These are phyloP conservation scores for Podila epigama DNA, from an alignment of 192 early-diverging fungal species.

Conservation along the genomic window DNA sequence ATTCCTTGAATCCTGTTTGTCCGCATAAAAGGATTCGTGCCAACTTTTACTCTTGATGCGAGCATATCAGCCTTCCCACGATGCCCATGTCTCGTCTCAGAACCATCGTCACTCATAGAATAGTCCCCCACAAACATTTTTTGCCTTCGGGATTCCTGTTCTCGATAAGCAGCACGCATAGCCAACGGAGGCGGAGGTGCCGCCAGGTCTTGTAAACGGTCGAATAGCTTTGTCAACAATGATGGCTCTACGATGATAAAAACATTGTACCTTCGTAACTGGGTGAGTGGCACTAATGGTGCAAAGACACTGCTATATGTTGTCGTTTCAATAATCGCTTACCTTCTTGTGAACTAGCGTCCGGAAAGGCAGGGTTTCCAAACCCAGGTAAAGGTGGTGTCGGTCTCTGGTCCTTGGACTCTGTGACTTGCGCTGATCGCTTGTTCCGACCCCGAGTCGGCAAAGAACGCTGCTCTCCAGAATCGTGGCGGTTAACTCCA, in stretches of 20 bases:
- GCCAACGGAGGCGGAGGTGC: slow-evolving; percentile 42
- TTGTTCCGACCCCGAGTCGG: not conserved
- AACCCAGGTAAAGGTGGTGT: slow-evolving; percentile 41
- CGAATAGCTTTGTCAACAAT: slow-evolving; percentile 25
- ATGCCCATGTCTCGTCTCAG: no score
- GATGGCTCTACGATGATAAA: slow-evolving; percentile 36
- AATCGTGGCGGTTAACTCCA: no score
- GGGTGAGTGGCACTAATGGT: not conserved
- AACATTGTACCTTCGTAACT: no score
- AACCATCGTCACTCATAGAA: slow-evolving; percentile 12
- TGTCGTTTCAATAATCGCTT: not conserved
- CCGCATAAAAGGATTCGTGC: slow-evolving; percentile 39
- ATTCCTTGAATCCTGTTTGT: slow-evolving; percentile 19
- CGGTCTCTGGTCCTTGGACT: not conserved
- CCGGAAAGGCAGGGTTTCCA: slow-evolving; percentile 36
- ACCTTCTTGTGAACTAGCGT: slow-evolving; percentile 8
- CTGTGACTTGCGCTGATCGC: not conserved
- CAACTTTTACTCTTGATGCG: slow-evolving; percentile 8
- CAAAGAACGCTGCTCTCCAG: no score
- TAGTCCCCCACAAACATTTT: slow-evolving; percentile 46
- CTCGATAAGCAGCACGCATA: slow-evolving; percentile 30
- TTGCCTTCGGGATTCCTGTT: slow-evolving; percentile 35
- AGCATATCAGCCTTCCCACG: not conserved
- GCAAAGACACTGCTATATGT: not conserved
- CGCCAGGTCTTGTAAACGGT: slow-evolving; percentile 32